These are phyloP conservation scores for Populus hybrid DNA, from an alignment of 441 rosid genomes.

Conservation along the genomic window DNA sequence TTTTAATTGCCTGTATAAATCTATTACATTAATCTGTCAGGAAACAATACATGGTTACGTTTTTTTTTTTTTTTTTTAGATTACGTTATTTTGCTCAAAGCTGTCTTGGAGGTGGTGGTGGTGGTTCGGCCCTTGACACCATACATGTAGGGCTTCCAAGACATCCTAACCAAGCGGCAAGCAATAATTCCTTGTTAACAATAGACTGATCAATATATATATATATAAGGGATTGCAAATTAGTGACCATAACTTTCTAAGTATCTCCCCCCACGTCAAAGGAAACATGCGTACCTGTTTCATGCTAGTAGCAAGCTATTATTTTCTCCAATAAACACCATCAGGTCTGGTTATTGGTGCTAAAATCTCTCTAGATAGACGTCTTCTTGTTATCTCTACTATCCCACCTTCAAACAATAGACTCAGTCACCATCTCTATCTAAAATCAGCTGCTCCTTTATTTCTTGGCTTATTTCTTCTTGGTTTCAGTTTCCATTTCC, in stretches of 20 bases:
- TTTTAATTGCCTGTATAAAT: neutral
- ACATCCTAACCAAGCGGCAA: neutral
- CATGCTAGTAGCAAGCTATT: conserved; percentile 4
- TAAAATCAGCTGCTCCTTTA: neutral
- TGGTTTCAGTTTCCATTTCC: neutral
- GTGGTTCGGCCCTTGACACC: neutral
- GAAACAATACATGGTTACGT: neutral
- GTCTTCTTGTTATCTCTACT: conserved; percentile 7
- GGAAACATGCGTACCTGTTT: conserved; percentile 19
- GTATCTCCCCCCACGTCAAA: conserved; percentile 8
- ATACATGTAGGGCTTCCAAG: neutral
- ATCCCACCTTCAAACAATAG: neutral
- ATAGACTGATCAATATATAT: too few species aligned
- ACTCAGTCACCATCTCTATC: neutral
- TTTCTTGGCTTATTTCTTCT: neutral
- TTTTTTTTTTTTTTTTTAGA: too few species aligned
- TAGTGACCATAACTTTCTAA: neutral
- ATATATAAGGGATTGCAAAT: neutral
- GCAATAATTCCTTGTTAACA: too few species aligned
- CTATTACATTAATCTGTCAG: neutral
- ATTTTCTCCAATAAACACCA: conserved; percentile 11
- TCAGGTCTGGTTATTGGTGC: neutral
- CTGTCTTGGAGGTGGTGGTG: neutral
- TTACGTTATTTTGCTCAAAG: neutral
- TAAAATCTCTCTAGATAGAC: conserved; percentile 15